These are phyloP conservation scores for Physcia stellaris DNA, from an alignment of 495 filamentous ascomycete species.

Conservation along the genomic window DNA sequence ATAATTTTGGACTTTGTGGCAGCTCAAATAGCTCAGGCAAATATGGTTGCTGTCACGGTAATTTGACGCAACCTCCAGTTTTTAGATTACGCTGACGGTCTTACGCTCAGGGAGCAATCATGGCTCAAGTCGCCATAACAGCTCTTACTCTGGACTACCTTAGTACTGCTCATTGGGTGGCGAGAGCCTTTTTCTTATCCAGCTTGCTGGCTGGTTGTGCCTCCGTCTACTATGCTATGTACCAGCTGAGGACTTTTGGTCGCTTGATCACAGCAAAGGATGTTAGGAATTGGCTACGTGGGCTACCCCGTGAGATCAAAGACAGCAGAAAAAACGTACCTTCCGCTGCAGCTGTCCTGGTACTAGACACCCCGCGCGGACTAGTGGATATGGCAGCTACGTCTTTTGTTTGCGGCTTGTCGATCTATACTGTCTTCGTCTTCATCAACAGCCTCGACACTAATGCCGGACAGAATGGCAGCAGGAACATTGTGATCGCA, in stretches of 20 bases:
- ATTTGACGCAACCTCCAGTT: no score
- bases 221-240: conserved; percentile 13
- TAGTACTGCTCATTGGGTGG: conserved; percentile 16
- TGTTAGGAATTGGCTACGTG: conserved; percentile 6
- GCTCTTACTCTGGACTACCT: conserved; percentile 12
- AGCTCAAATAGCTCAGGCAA: no score
- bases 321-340: background rate
- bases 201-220: conserved; percentile 12
- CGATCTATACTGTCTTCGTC: conserved; percentile 9
- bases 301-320: background rate
- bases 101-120: conserved; percentile 15
- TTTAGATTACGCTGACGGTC: no score
- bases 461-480: conserved; percentile 2
- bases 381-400: conserved; percentile 10
- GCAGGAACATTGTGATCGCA: conserved; percentile 10
- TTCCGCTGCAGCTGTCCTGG: conserved; percentile 5
- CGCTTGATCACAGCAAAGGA: conserved; percentile 1
- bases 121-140: conserved; percentile 20
- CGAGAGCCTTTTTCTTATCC: conserved; percentile 12
- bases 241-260: conserved; percentile 8
- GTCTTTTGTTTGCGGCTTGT: conserved; percentile 8
- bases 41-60: no score
- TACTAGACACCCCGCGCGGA: conserved; percentile 5
- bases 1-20: no score
- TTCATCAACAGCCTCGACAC: conserved; percentile 7